phyloP scores from a whole-genome alignment of 805 yeast species.

The Monosporozyma yasuniensis region DNA sequence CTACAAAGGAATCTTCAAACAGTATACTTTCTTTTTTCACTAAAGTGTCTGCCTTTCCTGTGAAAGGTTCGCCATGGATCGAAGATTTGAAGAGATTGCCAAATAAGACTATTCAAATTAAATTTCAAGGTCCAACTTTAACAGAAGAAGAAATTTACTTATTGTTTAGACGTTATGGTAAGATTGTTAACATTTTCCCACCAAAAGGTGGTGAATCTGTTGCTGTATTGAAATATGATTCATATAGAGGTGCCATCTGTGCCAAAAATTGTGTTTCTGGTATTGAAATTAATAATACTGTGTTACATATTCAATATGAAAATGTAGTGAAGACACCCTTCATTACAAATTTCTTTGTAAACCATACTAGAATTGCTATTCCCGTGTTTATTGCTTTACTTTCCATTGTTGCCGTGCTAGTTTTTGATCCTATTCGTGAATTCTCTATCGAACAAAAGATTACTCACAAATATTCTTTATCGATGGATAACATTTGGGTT shows the following conservation, averaged over 20 bases:
- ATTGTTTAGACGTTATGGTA: slow-evolving; percentile 80
- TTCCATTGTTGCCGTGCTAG: slow-evolving; percentile 72
- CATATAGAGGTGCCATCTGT: slow-evolving; percentile 60
- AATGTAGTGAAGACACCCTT: slow-evolving; percentile 45
- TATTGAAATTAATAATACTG: slow-evolving; percentile 49
- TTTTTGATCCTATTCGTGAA: slow-evolving; percentile 90
- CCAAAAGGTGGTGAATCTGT: slow-evolving; percentile 37
- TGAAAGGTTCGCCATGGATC: slow-evolving; percentile 92
- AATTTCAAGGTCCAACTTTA: slow-evolving; percentile 67
- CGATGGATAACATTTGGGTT: slow-evolving; percentile 34
- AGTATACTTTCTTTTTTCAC: slow-evolving; percentile 36
- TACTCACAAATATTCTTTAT: slow-evolving; percentile 46
- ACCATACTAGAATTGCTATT: slow-evolving; percentile 74
- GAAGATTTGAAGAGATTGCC: slow-evolving; percentile 84
- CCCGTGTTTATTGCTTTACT: slow-evolving; percentile 72
- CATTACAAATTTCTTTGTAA: slow-evolving; percentile 48
- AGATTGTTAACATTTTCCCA: slow-evolving; percentile 64
- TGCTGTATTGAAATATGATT: slow-evolving; percentile 49
- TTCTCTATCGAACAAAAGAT: slow-evolving; percentile 69
- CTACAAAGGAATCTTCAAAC: slow-evolving; percentile 32
- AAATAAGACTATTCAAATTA: slow-evolving; percentile 49
- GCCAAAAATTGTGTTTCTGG: slow-evolving; percentile 92
- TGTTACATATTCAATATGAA: slow-evolving; percentile 66
- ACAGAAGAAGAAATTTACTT: slow-evolving; percentile 75
- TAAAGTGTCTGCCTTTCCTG: slow-evolving; percentile 54